These are phyloP conservation scores for Areca catechu DNA, from an alignment of 176 grass and related monocot genomes.

Conservation along the genomic window DNA sequence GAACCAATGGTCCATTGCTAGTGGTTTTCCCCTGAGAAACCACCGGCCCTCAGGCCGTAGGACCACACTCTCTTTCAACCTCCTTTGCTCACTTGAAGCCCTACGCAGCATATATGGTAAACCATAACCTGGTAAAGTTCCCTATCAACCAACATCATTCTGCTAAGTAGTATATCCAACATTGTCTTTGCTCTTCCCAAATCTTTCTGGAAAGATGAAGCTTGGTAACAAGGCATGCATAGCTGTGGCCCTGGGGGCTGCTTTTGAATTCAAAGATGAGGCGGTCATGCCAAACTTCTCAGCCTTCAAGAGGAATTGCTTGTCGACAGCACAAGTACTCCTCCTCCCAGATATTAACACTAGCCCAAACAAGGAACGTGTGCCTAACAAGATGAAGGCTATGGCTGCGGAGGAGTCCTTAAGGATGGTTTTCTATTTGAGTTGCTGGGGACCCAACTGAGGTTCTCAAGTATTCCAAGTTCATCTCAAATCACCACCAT, in stretches of 20 bases:
- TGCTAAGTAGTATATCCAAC: too few relatives aligned
- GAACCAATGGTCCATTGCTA: constrained; percentile 2
- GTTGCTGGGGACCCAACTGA: constrained; percentile 2
- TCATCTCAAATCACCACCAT: too few relatives aligned
- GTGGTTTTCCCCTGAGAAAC: not conserved
- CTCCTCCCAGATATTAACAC: too few relatives aligned
- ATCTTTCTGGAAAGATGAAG: not conserved
- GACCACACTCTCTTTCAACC: not conserved
- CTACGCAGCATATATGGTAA: too few relatives aligned
- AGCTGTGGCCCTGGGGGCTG: not conserved
- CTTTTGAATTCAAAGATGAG: not conserved
- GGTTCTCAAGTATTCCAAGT: not conserved
- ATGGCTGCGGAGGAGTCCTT: not conserved
- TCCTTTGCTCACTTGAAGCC: not conserved
- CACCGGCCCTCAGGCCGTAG: not conserved
- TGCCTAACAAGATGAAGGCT: not conserved
- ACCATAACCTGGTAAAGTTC: too few relatives aligned
- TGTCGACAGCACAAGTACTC: not conserved
- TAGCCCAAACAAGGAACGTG: not conserved
- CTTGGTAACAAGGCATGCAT: constrained; percentile 1
- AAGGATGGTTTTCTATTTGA: constrained; percentile 5
- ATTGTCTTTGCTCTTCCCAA: too few relatives aligned
- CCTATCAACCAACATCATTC: too few relatives aligned
- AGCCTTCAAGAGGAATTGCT: too few relatives aligned
- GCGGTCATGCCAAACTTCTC: not conserved